Conservation (phyloP, 441 rosid genomes). For the Biscutella auriculata region DNA sequence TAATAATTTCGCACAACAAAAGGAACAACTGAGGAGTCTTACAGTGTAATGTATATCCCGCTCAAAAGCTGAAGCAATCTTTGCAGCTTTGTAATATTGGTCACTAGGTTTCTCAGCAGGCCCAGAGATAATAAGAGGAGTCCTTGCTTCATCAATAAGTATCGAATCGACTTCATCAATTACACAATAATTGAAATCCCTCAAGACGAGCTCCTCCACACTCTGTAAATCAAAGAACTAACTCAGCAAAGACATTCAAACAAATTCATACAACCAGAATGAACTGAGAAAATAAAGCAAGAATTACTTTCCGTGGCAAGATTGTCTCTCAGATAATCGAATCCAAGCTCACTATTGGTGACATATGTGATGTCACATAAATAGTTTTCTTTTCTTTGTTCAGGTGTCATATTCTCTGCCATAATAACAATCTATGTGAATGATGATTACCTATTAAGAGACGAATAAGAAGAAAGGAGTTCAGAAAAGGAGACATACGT, state of each 20-base stretch:
- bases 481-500: slow-evolving; percentile 56
- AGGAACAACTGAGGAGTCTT: slow-evolving; percentile 17
- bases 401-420: slow-evolving; percentile 88
- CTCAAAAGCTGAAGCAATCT: slow-evolving; percentile 79
- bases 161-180: slow-evolving; percentile 98
- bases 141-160: slow-evolving; percentile 96
- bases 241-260: slow-evolving; percentile 22
- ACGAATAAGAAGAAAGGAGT: too few species aligned
- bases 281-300: slow-evolving; percentile 28
- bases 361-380: slow-evolving; percentile 85
- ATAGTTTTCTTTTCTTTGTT: slow-evolving; percentile 85
- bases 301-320: slow-evolving; percentile 99
- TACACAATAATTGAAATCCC: slow-evolving; percentile 79
- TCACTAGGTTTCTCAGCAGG: slow-evolving; percentile 96
- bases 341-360: slow-evolving; percentile 94
- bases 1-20: not conserved
- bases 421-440: slow-evolving; percentile 4
- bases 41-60: slow-evolving; percentile 89
- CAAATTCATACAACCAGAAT: not conserved
- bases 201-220: slow-evolving; percentile 87
- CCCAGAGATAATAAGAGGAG: slow-evolving; percentile 91
- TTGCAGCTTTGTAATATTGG: slow-evolving; percentile 84
- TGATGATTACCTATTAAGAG: too few species aligned
- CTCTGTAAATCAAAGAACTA: slow-evolving; percentile 42
- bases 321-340: slow-evolving; percentile 89